These are phyloP conservation scores for Colletotrichum incanum DNA, from an alignment of 2,329 filamentous ascomycete species.

Conservation along the genomic window DNA sequence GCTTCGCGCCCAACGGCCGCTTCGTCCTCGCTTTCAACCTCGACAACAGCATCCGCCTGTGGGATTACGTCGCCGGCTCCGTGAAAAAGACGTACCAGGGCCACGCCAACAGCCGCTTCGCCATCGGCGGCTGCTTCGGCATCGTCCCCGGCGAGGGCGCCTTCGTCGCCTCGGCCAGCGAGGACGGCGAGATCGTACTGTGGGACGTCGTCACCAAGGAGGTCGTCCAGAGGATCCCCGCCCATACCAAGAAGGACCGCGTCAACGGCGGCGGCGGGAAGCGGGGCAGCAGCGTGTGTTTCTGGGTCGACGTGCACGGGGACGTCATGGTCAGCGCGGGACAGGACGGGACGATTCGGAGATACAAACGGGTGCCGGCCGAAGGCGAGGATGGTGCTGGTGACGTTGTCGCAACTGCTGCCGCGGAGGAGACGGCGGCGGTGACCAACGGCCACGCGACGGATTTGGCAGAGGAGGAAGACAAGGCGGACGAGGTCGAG, in stretches of 20 bases:
- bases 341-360: conserved; percentile 67
- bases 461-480: neutral
- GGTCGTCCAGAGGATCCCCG: conserved; percentile 77
- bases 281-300: conserved; percentile 70
- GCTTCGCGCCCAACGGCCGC: conserved; percentile 94
- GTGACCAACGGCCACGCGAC: conserved; percentile 13
- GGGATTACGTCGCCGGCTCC: conserved; percentile 93
- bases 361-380: conserved; percentile 58
- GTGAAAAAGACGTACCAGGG: conserved; percentile 99
- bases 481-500: neutral
- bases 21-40: conserved; percentile 94
- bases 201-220: conserved; percentile 95
- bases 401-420: neutral
- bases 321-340: conserved; percentile 72
- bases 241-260: conserved; percentile 56
- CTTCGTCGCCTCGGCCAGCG: conserved; percentile 88
- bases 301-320: conserved; percentile 75
- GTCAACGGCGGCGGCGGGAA: conserved; percentile 16
- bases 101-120: conserved; percentile 87
- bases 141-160: conserved; percentile 56
- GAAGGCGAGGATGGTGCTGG: conserved; percentile 5
- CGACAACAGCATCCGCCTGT: conserved; percentile 90
- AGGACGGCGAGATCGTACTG: conserved; percentile 86
- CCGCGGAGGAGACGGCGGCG: neutral
- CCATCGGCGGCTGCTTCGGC: conserved; percentile 88